Base-by-base conservation (phyloP, 2,329 filamentous ascomycete genomes). In the Calonectria pseudoturangicola region DNA sequence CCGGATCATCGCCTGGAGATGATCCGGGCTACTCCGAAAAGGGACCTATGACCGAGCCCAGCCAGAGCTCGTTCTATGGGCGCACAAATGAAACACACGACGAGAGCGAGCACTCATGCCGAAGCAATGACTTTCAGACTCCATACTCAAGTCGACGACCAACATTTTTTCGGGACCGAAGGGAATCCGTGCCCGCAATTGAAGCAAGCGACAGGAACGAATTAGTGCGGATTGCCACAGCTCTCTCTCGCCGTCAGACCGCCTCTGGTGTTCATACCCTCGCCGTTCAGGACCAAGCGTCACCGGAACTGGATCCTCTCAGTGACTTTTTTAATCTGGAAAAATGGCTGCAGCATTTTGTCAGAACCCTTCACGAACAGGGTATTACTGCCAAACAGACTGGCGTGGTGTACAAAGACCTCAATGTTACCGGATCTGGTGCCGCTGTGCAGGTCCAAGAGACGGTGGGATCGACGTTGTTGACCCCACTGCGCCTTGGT, bases 391-490 rank as follows among this genome's bases (percentile, higher is more conserved):
- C 85, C 73, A 88, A 85, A 75, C 85, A 85, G 8, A 89, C 92
- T 0, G 92, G 92, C 4, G 86, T 94, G 8, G 88, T 89, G 0
- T 94, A 91, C 84, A 90, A 90, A 72, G 87, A 93, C 65, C 87
- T 95, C 41, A 89, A 89, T 69, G 91, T 95, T 0, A 92, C 87
- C 7, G 93, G 93, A 0, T 92, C 91, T 0, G 93, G 92, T 0
- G 88, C 89, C 2, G 92, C 92, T 0, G 81, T 95, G 28, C 92
- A 94, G 74, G 85, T 94, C 1, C 93, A 95, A 79, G 86, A 91
- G 68, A 94, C 90, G 2, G 91, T 95, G 3, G 87, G 86, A 2
- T 91, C 91, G 1, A 83, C 91, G 9, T 80, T 94, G 27, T 81
- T 89, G 72, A 86, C 89, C 0, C 93, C 92, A 0, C 83, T 94